These are phyloP conservation scores for Phanerodontia chrysosporium DNA, from an alignment of 768 basidiomycete genomes.

Conservation along the genomic window DNA sequence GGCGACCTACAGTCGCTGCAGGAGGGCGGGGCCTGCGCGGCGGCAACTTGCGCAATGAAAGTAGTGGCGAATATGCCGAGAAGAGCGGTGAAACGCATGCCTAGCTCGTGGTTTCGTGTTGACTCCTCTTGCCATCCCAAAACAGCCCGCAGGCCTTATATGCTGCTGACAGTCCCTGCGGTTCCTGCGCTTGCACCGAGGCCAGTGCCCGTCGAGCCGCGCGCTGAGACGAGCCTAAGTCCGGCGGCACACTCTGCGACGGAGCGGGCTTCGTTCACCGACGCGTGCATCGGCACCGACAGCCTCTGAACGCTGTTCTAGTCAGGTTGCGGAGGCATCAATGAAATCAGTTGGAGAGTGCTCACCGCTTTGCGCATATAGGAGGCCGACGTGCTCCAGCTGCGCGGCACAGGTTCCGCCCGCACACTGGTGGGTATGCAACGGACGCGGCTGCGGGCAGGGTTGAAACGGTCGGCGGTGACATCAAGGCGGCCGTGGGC, in stretches of 20 bases:
- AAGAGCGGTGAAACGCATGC: not conserved
- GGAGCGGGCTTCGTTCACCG: not conserved
- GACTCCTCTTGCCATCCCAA: not conserved
- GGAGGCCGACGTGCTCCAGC: no score
- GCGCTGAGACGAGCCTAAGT: no score
- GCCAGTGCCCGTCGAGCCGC: not conserved
- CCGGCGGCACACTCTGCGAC: not conserved
- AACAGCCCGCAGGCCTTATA: not conserved
- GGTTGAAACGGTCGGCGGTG: no score
- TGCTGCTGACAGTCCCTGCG: not conserved
- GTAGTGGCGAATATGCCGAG: not conserved
- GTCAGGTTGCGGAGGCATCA: no score
- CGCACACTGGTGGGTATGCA: no score
- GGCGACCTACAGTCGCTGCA: slow-evolving; percentile 1
- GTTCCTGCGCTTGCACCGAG: not conserved
- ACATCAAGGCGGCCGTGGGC: no score
- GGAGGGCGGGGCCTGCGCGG: not conserved
- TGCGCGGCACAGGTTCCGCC: no score
- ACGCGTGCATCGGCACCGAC: no score
- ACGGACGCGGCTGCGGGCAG: no score
- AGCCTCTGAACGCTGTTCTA: no score
- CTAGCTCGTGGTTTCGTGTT: not conserved
- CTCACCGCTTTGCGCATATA: no score
- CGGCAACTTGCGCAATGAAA: not conserved
- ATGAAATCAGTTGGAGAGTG: no score